Evolutionary conservation across 305 asterid genomes (phyloP).

Genomic region (Rubia peregrina): DNA sequence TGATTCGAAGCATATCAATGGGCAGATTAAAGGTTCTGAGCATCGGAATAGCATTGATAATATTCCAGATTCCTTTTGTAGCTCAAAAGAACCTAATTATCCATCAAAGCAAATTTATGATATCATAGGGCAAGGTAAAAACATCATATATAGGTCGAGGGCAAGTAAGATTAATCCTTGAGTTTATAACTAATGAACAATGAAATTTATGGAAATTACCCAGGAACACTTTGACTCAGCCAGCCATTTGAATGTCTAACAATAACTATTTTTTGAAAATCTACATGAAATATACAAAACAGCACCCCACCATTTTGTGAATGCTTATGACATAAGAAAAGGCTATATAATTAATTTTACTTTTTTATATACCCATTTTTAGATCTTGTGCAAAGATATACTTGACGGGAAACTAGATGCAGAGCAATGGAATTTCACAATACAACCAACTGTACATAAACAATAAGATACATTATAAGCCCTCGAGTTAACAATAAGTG

Average conservation of each 20-base stretch:
- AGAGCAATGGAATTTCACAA: neutral
- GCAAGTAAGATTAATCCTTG: neutral
- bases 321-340: neutral
- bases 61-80: constrained; percentile 47
- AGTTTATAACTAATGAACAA: neutral
- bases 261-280: neutral
- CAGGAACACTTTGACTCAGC: neutral
- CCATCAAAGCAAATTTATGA: constrained; percentile 11
- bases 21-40: constrained; percentile 50
- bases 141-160: neutral
- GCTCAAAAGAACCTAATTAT: constrained; percentile 54
- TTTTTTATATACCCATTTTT: neutral
- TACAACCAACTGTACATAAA: too few relatives aligned
- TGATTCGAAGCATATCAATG: constrained; percentile 66
- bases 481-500: too few relatives aligned
- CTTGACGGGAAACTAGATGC: neutral
- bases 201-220: neutral
- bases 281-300: neutral
- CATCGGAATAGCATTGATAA: constrained; percentile 44
- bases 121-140: neutral
- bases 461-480: neutral
- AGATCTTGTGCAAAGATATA: neutral
- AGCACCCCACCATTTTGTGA: constrained; percentile 3
- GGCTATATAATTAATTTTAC: neutral
- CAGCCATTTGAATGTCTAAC: neutral